A percentile compares a stretch with the other conserved stretches of the same genome.
phyloP scores from a whole-genome alignment of 2,329 filamentous ascomycete species.

The Ceratocystis harringtonii region DNA sequence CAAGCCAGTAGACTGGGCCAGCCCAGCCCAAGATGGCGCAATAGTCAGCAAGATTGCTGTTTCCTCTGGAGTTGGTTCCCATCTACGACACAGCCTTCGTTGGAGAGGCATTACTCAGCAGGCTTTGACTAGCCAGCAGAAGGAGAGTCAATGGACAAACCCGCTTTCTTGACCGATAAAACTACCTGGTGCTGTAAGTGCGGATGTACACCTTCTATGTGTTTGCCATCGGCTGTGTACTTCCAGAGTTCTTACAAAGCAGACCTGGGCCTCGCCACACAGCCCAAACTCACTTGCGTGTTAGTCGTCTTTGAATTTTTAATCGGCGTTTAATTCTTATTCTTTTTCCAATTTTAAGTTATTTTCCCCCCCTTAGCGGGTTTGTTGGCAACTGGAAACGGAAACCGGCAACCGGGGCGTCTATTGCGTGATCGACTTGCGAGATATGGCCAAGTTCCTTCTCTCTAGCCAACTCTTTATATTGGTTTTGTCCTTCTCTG shows the following conservation, averaged over 20 bases:
- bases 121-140: too few species aligned
- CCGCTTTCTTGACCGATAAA: too few species aligned
- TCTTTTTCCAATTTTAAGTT: neutral
- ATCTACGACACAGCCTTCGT: too few species aligned
- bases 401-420: neutral
- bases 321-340: neutral
- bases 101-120: too few species aligned
- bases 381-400: neutral
- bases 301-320: neutral
- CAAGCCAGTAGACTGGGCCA: too few species aligned
- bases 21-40: too few species aligned
- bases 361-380: neutral
- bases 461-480: neutral
- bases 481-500: neutral
- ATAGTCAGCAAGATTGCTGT: too few species aligned
- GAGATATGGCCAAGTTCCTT: neutral
- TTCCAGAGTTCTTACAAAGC: neutral
- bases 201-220: neutral
- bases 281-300: neutral
- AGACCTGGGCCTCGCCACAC: neutral
- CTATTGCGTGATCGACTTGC: constrained; percentile 9
- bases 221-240: neutral
- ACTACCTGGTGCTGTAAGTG: too few species aligned
- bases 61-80: too few species aligned
- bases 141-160: too few species aligned